Evolutionary conservation across 192 early-diverging fungal species (phyloP).

Genomic region (Coemansia sp.): DNA sequence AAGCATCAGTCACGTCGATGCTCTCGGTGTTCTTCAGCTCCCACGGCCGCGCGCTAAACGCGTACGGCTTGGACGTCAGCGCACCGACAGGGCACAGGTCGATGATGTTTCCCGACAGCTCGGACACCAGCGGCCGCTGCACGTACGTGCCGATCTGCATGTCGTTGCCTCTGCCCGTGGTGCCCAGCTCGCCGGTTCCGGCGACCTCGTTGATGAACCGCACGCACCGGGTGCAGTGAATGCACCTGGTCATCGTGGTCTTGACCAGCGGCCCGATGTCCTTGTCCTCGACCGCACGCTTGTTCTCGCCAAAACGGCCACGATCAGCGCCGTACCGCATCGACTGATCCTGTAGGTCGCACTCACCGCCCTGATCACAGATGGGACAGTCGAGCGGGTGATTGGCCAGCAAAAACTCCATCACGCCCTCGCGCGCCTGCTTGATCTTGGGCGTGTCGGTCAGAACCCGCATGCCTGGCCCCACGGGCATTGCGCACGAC

Average conservation of each 20-base stretch:
- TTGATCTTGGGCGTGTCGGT: slow-evolving; percentile 93
- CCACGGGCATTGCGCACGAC: slow-evolving; percentile 96
- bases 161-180: slow-evolving; percentile 92
- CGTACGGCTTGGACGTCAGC: slow-evolving; percentile 95
- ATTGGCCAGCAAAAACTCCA: slow-evolving; percentile 94
- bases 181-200: slow-evolving; percentile 92
- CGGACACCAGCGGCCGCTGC: slow-evolving; percentile 80
- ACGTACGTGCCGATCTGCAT: slow-evolving; percentile 99
- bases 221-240: slow-evolving; percentile 99
- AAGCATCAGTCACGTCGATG: slow-evolving; percentile 91
- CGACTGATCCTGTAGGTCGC: slow-evolving; percentile 97
- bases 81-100: slow-evolving; percentile 99
- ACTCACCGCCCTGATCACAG: slow-evolving; percentile 99
- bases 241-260: slow-evolving; percentile 97
- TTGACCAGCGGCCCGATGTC: slow-evolving; percentile 93
- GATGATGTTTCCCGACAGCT: slow-evolving; percentile 97
- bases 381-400: slow-evolving; percentile 98
- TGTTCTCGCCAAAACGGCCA: slow-evolving; percentile 86
- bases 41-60: slow-evolving; percentile 93
- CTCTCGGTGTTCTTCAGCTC: slow-evolving; percentile 95
- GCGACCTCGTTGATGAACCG: slow-evolving; percentile 98
- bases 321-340: slow-evolving; percentile 95
- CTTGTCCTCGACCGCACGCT: slow-evolving; percentile 98
- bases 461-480: slow-evolving; percentile 96
- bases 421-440: slow-evolving; percentile 92